Evolutionary conservation across 768 basidiomycete genomes (phyloP).

Genomic region (Lentinula edodes): DNA sequence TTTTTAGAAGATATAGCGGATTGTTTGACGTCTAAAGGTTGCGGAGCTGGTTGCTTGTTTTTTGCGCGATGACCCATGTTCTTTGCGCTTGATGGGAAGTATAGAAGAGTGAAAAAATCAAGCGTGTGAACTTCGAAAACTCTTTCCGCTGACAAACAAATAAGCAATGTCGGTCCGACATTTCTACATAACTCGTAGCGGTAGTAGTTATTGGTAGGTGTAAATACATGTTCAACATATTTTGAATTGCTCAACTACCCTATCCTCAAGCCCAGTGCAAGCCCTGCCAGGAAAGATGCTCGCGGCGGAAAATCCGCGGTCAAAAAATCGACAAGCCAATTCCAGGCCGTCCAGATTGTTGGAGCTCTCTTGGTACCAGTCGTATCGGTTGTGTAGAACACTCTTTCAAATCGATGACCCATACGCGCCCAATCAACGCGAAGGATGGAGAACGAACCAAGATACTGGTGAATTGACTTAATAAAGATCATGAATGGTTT

Average conservation of each 20-base stretch:
- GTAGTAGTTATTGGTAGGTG: no score
- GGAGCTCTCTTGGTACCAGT: slow-evolving; percentile 53
- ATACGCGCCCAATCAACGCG: slow-evolving; percentile 77
- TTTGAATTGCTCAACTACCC: slow-evolving; percentile 39
- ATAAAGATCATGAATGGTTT: neutral
- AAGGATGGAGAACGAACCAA: slow-evolving; percentile 66
- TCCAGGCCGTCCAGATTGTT: slow-evolving; percentile 60
- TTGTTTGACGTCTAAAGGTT: slow-evolving; percentile 40
- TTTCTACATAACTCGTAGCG: no score
- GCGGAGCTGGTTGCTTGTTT: slow-evolving; percentile 75
- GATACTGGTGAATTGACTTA: slow-evolving; percentile 49
- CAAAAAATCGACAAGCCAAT: slow-evolving; percentile 71
- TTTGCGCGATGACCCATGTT: slow-evolving; percentile 81
- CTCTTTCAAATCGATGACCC: slow-evolving; percentile 60
- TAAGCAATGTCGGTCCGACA: no score
- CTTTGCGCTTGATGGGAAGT: neutral
- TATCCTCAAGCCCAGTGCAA: slow-evolving; percentile 74
- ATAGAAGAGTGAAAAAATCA: slow-evolving; percentile 15
- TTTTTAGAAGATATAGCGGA: slow-evolving; percentile 42
- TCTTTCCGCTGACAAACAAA: neutral
- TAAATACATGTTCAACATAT: no score
- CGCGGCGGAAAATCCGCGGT: slow-evolving; percentile 90
- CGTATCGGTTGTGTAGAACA: slow-evolving; percentile 62
- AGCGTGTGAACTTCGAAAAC: slow-evolving; percentile 6
- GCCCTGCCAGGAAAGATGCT: slow-evolving; percentile 82